phyloP scores from a whole-genome alignment of 768 basidiomycete species.

The Nidula microcarpa region DNA sequence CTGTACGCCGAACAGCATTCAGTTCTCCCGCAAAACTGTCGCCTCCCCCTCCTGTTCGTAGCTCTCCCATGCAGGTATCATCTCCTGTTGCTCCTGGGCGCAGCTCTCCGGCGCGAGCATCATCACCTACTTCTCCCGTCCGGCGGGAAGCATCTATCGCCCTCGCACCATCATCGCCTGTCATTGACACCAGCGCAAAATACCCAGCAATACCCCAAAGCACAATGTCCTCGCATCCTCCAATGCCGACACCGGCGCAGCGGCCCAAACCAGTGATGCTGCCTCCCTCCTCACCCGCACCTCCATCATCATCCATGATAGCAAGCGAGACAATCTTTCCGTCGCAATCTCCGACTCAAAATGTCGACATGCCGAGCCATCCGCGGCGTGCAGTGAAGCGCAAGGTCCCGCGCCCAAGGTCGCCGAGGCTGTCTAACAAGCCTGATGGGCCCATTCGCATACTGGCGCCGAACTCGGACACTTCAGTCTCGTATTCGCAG shows the following conservation, averaged over 20 bases:
- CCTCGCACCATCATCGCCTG: no score
- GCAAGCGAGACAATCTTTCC: constrained; percentile 6
- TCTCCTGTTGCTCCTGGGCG: no score
- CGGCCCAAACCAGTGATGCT: constrained; percentile 9
- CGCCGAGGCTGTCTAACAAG: constrained; percentile 23
- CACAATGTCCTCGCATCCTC: constrained; percentile 11
- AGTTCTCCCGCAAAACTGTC: no score
- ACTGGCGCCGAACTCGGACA: constrained; percentile 57
- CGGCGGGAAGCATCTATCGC: no score
- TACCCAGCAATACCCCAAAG: no score
- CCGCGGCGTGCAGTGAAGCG: constrained; percentile 27
- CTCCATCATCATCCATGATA: constrained; percentile 1
- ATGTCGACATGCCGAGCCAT: background rate
- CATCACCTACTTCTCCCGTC: no score
- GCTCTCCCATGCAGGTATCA: no score
- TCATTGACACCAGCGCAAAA: no score
- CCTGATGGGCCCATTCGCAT: constrained; percentile 34
- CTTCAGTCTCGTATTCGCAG: constrained; percentile 35
- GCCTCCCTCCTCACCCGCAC: constrained; percentile 5
- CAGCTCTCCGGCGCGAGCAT: no score
- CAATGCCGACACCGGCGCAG: constrained; percentile 31
- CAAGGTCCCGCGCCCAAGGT: constrained; percentile 44
- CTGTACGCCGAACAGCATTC: no score
- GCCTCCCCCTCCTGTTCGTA: no score
- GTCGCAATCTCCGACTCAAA: background rate